Conservation (phyloP, 106 monocot genomes). For the Dendrobium catenatum region DNA sequence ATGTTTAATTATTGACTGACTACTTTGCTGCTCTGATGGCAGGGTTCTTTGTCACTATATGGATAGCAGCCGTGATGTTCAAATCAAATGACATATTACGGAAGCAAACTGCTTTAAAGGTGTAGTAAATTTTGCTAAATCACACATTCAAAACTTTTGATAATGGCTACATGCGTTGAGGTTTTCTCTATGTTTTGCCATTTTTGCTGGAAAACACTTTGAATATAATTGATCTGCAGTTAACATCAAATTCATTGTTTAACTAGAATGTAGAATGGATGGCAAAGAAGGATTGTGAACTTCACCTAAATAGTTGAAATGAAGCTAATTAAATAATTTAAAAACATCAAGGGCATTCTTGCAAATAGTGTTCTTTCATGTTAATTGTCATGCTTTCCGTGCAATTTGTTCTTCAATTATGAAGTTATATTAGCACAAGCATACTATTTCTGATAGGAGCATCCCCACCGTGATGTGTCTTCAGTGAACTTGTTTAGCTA, state of each 20-base stretch:
- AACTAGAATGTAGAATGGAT: neutral
- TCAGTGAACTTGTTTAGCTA: neutral
- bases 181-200: neutral
- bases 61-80: slow-evolving; percentile 97
- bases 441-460: neutral
- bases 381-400: neutral
- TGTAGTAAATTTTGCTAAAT: slow-evolving; percentile 12
- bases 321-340: neutral
- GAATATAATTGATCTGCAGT: neutral
- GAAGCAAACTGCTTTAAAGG: slow-evolving; percentile 97
- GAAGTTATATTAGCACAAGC: neutral
- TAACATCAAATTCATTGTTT: neutral
- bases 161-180: neutral
- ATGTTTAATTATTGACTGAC: neutral
- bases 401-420: neutral
- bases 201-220: neutral
- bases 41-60: slow-evolving; percentile 96
- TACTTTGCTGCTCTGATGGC: slow-evolving; percentile 4
- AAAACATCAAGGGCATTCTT: neutral
- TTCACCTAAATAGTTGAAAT: neutral
- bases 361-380: neutral
- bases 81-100: slow-evolving; percentile 91
- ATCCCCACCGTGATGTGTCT: neutral
- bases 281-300: neutral
- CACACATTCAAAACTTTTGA: neutral